A percentile compares a stretch with the other conserved stretches of the same genome.
Evolutionary conservation across 345 rosid species (phyloP).

Genomic region (Corchorus capsularis): DNA sequence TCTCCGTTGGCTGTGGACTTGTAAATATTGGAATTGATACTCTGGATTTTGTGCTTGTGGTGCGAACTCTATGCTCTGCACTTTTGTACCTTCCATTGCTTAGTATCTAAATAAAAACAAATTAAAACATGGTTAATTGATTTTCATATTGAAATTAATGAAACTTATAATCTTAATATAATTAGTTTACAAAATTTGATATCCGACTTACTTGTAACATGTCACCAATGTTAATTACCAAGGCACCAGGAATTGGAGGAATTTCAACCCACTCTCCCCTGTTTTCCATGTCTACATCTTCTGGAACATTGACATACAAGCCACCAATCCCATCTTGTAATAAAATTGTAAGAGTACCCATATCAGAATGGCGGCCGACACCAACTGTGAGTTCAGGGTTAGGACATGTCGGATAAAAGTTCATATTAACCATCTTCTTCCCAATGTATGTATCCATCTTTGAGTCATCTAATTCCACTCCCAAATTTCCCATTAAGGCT

Average conservation of each 20-base stretch:
- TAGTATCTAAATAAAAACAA: slow-evolving; percentile 36
- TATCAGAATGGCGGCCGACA: slow-evolving; percentile 60
- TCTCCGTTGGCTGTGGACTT: neutral
- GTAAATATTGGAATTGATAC: slow-evolving; percentile 39
- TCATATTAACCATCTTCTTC: slow-evolving; percentile 56
- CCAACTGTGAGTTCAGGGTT: slow-evolving; percentile 61
- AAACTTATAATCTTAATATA: neutral
- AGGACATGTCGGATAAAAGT: slow-evolving; percentile 60
- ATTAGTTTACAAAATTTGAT: neutral
- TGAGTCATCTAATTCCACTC: slow-evolving; percentile 40
- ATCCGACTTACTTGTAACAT: slow-evolving; percentile 41
- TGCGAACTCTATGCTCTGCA: slow-evolving; percentile 56
- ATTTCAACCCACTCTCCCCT: slow-evolving; percentile 41
- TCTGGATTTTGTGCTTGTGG: slow-evolving; percentile 46
- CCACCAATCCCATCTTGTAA: slow-evolving; percentile 68
- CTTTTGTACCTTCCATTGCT: slow-evolving; percentile 67
- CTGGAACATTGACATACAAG: slow-evolving; percentile 33
- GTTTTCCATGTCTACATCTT: neutral
- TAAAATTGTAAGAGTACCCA: slow-evolving; percentile 54
- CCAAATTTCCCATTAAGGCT: slow-evolving; percentile 43
- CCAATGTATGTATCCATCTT: slow-evolving; percentile 41
- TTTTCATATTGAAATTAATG: neutral
- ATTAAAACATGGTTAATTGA: neutral
- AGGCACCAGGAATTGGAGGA: slow-evolving; percentile 40
- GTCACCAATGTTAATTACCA: slow-evolving; percentile 47